phyloP scores from a whole-genome alignment of 2,329 filamentous ascomycete genomes.

The Hypoxylon sp. region DNA sequence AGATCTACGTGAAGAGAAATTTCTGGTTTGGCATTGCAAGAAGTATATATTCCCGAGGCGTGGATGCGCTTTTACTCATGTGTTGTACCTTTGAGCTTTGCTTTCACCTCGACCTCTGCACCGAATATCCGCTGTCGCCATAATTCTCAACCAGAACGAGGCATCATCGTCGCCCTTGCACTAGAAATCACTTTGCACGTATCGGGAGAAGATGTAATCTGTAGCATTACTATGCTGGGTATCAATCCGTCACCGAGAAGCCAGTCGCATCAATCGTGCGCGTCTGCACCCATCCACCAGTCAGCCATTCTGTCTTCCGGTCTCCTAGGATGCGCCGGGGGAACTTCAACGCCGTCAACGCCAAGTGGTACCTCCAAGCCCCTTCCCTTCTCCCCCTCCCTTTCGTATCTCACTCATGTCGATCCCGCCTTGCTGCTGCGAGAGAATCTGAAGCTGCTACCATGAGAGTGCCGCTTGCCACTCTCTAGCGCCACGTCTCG shows the following conservation, averaged over 20 bases:
- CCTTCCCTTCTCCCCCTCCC: not conserved
- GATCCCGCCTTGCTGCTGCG: constrained; percentile 16
- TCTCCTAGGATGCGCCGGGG: not conserved
- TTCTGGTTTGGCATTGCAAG: not conserved
- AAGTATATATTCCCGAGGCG: too few relatives aligned
- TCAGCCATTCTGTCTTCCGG: not conserved
- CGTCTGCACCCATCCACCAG: constrained; percentile 4
- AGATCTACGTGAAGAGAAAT: too few relatives aligned
- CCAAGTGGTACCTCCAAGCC: not conserved
- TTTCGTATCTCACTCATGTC: not conserved
- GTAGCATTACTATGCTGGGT: constrained; percentile 22
- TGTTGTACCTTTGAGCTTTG: not conserved
- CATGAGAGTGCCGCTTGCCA: constrained; percentile 19
- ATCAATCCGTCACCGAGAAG: constrained; percentile 18
- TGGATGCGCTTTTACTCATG: not conserved
- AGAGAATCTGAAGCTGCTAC: constrained; percentile 27
- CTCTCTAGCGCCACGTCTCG: not conserved
- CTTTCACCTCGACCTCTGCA: not conserved
- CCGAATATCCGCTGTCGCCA: not conserved
- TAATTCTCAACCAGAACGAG: not conserved
- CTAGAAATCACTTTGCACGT: not conserved
- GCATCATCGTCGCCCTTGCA: not conserved
- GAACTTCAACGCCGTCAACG: not conserved
- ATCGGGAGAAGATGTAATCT: constrained; percentile 1
- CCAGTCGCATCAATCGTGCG: not conserved